Conservation (phyloP, 1,139 yeast genomes). For the Hansenula sp. region DNA sequence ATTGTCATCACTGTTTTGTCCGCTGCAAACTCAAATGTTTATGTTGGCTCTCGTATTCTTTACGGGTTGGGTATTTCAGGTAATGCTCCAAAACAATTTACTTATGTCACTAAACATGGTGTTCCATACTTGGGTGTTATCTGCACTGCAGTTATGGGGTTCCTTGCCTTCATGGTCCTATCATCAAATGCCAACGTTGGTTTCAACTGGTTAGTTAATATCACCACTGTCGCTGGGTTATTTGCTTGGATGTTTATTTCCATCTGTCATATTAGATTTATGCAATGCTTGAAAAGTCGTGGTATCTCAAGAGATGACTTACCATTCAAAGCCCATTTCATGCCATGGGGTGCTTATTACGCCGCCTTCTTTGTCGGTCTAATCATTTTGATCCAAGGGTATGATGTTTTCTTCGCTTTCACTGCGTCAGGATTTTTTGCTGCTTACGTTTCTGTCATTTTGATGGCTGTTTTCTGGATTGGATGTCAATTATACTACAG, state of each 20-base stretch:
- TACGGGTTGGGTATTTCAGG: constrained; percentile 61
- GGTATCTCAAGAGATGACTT: constrained; percentile 60
- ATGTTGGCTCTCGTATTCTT: constrained; percentile 71
- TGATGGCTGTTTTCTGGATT: constrained; percentile 50
- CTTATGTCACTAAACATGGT: constrained; percentile 53
- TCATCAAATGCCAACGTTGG: constrained; percentile 58
- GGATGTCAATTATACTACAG: constrained; percentile 45
- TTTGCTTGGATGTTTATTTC: constrained; percentile 73
- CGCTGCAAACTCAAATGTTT: constrained; percentile 80
- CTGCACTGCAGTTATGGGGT: constrained; percentile 57
- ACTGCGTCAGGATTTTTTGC: constrained; percentile 56
- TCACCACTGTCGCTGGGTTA: constrained; percentile 74
- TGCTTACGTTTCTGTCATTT: constrained; percentile 59
- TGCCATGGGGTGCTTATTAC: constrained; percentile 64
- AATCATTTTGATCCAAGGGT: constrained; percentile 69
- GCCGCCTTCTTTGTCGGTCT: constrained; percentile 44
- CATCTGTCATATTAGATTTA: constrained; percentile 62
- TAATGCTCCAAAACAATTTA: constrained; percentile 57
- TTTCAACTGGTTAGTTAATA: constrained; percentile 80
- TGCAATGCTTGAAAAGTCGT: constrained; percentile 54
- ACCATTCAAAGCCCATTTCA: constrained; percentile 65
- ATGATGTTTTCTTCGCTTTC: constrained; percentile 53
- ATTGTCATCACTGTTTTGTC: constrained; percentile 65
- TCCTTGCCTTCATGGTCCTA: constrained; percentile 63
- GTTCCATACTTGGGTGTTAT: constrained; percentile 63